Evolutionary conservation across 345 rosid genomes (phyloP), one percentile per base, ranked within the genome.

Genomic region (Eucalyptus polybractea): DNA sequence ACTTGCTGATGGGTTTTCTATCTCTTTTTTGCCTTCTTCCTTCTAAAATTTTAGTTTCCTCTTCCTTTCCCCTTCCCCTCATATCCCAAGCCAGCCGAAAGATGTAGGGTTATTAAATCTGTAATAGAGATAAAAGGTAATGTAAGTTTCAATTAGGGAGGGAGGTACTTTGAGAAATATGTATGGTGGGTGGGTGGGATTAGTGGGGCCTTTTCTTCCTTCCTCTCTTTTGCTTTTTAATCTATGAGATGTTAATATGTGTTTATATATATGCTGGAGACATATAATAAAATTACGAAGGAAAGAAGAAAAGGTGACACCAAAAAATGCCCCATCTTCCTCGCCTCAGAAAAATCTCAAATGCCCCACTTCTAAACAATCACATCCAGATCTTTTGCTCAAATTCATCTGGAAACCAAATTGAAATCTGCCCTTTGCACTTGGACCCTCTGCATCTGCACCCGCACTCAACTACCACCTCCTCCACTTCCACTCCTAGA

Each of bases 231-330:
- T 90, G 89, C 89, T 92, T 90, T 89, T 89, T 29, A 27, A 86
- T 91, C 89, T 87, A 45, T 19, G 91, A 90, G 91, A 91, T 94
- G 94, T 96, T 92, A 90, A 93, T 92, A 93, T 92, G 91, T 95
- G 93, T 92, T 88, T 89, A 92, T 93, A 91, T 90, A 56, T 56
- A 56, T 56, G 62, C 91, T 92, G 91, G 47, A 58, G 65, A 54
- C 60, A 87, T 17, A 87, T 19, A 87, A 58, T 22, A 58, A 87
- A 44, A 3, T 72, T 72, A 72, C 6, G 42, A 67, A 67, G 80
- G 80, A 67, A 31, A 67, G n/a, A 33, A 16, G 80, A 67, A 6
- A 31, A 67, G 42, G 80, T 31, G 80, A 67, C 24, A 21, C 58
- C 44, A 69, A 7, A 56, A 17, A 17, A 19, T 33, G 80, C 44